Percentiles rank a stretch among this genome's conserved stretches.
Evolutionary conservation across 306 rosid species (phyloP).

Genomic region (Lathyrus aphaca): DNA sequence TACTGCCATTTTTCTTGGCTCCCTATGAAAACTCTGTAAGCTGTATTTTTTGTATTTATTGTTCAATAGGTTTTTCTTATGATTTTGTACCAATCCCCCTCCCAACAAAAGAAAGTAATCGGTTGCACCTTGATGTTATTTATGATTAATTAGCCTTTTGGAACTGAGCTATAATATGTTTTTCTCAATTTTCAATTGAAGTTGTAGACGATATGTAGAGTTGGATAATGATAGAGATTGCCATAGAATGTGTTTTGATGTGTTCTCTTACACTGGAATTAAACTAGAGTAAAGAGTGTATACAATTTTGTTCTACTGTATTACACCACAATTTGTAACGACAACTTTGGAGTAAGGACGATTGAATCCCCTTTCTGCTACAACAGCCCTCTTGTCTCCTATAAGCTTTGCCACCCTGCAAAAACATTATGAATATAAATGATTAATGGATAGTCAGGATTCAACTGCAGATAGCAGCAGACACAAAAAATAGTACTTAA

Average conservation of each 20-base stretch:
- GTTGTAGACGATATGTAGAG: conserved; percentile 15
- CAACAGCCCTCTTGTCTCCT: conserved; percentile 87
- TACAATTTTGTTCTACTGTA: conserved; percentile 37
- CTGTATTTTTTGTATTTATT: conserved; percentile 42
- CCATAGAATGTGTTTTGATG: conserved; percentile 33
- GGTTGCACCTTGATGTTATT: conserved; percentile 34
- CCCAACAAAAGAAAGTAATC: conserved; percentile 28
- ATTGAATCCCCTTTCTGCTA: conserved; percentile 89
- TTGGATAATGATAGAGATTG: conserved; percentile 23
- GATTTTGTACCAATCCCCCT: conserved; percentile 22
- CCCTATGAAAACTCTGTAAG: conserved; percentile 33
- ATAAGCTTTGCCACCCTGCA: conserved; percentile 88
- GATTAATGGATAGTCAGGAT: not conserved
- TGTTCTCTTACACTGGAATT: conserved; percentile 27
- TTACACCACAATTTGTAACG: conserved; percentile 69
- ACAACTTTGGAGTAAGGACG: conserved; percentile 74
- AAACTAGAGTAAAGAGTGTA: conserved; percentile 22
- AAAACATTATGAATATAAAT: conserved; percentile 24
- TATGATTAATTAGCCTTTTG: conserved; percentile 17
- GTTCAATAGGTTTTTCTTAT: conserved; percentile 30
- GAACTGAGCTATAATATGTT: conserved; percentile 28
- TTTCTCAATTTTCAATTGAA: conserved; percentile 20
- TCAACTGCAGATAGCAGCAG: conserved; percentile 11
- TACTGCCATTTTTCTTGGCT: conserved; percentile 29
- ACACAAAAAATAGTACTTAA: conserved; percentile 3